Conservation (phyloP, 2,329 filamentous ascomycete genomes). For the Parastagonospora avenae region DNA sequence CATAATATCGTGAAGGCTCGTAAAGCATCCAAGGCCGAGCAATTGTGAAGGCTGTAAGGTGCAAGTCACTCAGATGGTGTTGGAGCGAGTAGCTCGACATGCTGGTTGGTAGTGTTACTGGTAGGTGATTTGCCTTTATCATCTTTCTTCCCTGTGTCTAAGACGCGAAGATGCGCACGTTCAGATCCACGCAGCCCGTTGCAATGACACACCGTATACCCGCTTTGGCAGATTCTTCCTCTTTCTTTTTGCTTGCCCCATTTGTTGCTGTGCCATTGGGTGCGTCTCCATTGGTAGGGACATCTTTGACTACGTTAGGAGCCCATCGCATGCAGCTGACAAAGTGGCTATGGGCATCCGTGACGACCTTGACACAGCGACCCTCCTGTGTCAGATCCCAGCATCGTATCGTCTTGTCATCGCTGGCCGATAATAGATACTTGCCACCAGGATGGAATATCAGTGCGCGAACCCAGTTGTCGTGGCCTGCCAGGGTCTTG, state of each 20-base stretch:
- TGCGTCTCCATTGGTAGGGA: slow-evolving; percentile 46
- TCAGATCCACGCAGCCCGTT: slow-evolving; percentile 83
- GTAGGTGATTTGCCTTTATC: background rate
- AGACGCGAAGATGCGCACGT: slow-evolving; percentile 76
- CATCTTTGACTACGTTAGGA: slow-evolving; percentile 71
- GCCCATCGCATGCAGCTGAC: slow-evolving; percentile 89
- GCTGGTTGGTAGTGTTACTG: too few species aligned
- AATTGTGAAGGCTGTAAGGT: too few species aligned
- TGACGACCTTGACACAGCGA: slow-evolving; percentile 82
- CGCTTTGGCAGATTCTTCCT: slow-evolving; percentile 57
- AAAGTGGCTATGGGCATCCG: slow-evolving; percentile 81
- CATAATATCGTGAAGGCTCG: too few species aligned
- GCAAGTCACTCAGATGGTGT: too few species aligned
- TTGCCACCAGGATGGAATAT: slow-evolving; percentile 92
- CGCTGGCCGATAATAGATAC: slow-evolving; percentile 82
- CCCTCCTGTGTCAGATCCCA: slow-evolving; percentile 93
- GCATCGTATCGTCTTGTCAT: slow-evolving; percentile 91
- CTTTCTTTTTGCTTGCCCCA: slow-evolving; percentile 58
- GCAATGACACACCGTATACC: slow-evolving; percentile 85
- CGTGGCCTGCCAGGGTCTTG: slow-evolving; percentile 83
- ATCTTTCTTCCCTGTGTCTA: slow-evolving; percentile 21
- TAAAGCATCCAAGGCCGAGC: too few species aligned
- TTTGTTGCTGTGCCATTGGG: slow-evolving; percentile 52
- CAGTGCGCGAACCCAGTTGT: slow-evolving; percentile 89
- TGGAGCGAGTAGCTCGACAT: too few species aligned